These are phyloP conservation scores for Bolboschoenoplectus hybrid DNA, from an alignment of 202 grass and related monocot species.

Conservation along the genomic window DNA sequence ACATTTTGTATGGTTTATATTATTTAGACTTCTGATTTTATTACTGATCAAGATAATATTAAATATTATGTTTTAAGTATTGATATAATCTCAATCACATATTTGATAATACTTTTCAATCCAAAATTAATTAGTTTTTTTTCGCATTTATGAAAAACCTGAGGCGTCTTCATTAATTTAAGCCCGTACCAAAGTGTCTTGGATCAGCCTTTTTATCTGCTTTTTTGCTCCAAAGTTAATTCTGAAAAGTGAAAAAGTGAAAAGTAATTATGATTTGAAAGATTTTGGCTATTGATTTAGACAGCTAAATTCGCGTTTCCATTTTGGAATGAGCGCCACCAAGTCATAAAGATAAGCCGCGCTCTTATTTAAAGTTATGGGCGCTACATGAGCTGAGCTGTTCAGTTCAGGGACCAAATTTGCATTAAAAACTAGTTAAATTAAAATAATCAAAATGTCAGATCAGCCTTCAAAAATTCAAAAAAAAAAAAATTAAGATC, in stretches of 20 bases:
- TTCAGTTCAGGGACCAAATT: background rate
- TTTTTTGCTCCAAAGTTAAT: constrained; percentile 13
- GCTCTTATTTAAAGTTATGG: background rate
- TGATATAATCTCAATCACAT: no score
- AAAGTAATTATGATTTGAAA: constrained; percentile 29
- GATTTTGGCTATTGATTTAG: constrained; percentile 19
- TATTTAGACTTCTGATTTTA: no score
- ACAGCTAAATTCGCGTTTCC: constrained; percentile 34
- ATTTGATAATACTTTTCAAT: no score
- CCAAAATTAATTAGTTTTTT: no score
- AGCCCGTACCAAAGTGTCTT: background rate
- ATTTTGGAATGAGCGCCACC: constrained; percentile 23
- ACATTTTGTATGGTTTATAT: no score
- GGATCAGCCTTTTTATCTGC: constrained; percentile 11
- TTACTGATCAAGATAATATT: no score
- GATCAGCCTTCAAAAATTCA: background rate
- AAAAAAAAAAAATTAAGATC: background rate
- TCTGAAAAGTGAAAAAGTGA: background rate
- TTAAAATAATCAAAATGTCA: background rate
- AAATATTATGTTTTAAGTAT: no score
- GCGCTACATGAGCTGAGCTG: background rate
- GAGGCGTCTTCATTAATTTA: background rate
- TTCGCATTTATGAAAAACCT: no score
- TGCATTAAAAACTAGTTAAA: background rate
- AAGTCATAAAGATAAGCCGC: background rate